phyloP scores from a whole-genome alignment of 2,329 filamentous ascomycete genomes.

The Apiospora sp. region DNA sequence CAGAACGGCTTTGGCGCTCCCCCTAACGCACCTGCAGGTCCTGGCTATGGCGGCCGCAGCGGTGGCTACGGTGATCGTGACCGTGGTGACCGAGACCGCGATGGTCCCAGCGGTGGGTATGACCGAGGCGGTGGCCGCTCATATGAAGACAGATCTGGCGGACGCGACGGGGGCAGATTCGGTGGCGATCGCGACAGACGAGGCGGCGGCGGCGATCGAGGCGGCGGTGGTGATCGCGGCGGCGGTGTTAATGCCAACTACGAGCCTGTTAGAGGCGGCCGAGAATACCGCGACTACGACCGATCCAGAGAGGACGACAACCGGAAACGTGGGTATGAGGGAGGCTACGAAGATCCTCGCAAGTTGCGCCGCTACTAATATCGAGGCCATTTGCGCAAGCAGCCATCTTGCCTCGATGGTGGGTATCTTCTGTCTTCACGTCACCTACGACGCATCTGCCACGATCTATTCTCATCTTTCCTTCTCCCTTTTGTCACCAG shows the following conservation, averaged over 20 bases:
- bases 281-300: slow-evolving; percentile 66
- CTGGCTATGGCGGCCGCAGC: slow-evolving; percentile 55
- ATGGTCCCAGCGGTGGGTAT: slow-evolving; percentile 62
- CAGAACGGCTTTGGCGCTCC: slow-evolving; percentile 60
- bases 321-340: slow-evolving; percentile 77
- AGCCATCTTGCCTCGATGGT: slow-evolving; percentile 46
- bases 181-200: slow-evolving; percentile 45
- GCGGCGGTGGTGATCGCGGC: slow-evolving; percentile 42
- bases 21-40: slow-evolving; percentile 69
- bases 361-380: slow-evolving; percentile 69
- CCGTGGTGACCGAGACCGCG: slow-evolving; percentile 55
- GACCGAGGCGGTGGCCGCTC: slow-evolving; percentile 61
- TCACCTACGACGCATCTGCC: slow-evolving; percentile 33
- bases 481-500: slow-evolving; percentile 45
- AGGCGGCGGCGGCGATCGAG: slow-evolving; percentile 49
- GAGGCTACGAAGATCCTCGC: slow-evolving; percentile 79
- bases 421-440: slow-evolving; percentile 54
- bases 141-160: slow-evolving; percentile 65
- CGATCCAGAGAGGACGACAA: slow-evolving; percentile 65
- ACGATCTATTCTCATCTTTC: slow-evolving; percentile 42
- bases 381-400: slow-evolving; percentile 21
- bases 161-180: slow-evolving; percentile 54
- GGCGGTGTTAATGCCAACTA: slow-evolving; percentile 77
- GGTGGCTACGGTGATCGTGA: slow-evolving; percentile 51
- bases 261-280: slow-evolving; percentile 76